Conservation (phyloP, 441 rosid species). For the Brassica balearica region DNA sequence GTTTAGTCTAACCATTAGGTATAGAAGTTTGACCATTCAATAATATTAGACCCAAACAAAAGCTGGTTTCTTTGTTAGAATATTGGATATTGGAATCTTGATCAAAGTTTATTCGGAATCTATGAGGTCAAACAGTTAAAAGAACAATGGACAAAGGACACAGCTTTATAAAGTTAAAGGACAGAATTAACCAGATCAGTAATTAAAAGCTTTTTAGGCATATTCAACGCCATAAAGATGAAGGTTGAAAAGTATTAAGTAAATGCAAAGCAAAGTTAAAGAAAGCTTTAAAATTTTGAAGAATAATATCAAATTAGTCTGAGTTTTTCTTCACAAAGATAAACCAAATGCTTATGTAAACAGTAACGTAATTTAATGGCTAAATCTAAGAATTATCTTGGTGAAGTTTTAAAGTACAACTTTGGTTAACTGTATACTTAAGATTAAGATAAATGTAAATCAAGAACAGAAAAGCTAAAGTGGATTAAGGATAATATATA, state of each 20-base stretch:
- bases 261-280: conserved; percentile 38
- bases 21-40: conserved; percentile 20
- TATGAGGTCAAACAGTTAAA: conserved; percentile 44
- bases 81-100: conserved; percentile 32
- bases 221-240: conserved; percentile 39
- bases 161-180: conserved; percentile 44
- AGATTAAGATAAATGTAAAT: conserved; percentile 16
- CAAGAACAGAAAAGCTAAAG: conserved; percentile 4
- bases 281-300: neutral
- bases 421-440: conserved; percentile 9
- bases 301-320: neutral
- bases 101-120: conserved; percentile 40
- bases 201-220: conserved; percentile 22
- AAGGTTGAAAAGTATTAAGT: conserved; percentile 14
- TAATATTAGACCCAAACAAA: neutral
- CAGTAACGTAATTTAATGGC: neutral
- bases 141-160: conserved; percentile 33
- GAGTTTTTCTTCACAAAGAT: neutral
- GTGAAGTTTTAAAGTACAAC: neutral
- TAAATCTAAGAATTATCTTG: conserved; percentile 14
- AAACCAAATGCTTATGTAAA: conserved; percentile 17
- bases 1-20: conserved; percentile 13
- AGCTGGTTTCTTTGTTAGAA: conserved; percentile 14
- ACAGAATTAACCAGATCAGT: conserved; percentile 42
- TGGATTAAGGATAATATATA: conserved; percentile 30